Evolutionary conservation across 257 asterid genomes (phyloP), one percentile per base, ranked within the genome.

Genomic region (Gentiana dahurica): DNA sequence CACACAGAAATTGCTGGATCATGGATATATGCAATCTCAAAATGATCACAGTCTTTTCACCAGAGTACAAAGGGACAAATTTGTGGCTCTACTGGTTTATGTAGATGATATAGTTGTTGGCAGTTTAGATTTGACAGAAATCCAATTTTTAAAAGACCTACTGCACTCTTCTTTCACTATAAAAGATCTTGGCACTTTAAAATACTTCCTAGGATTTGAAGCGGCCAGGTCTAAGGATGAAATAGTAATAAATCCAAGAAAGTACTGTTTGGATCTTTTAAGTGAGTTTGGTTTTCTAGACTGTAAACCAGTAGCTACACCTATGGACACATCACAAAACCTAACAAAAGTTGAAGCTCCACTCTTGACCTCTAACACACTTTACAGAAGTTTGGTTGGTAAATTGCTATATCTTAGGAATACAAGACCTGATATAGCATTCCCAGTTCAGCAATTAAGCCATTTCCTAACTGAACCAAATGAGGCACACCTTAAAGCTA

Each of bases 401-500:
- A 32, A 44, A 10, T 32, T 45, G 0, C 12, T 58, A 0, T 46
- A 58, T 11, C 34, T 58, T 2, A 1, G 1, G 0, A 34, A 32
- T 12, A 58, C 54, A 0, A 46, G 62, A 1, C 62, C 45, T 1
- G 46, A 56, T 3, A 41, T 68, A 0, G 11, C 32, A 0, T 37
- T 12, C 36, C 4, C 7, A 0, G 48, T 62, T 0, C 35, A 68
- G 0, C 41, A 35, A 3, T 34, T 58, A 0, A 57, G 58, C 4
- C 69, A 62, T 3, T 62, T 44, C 13, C 32, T 63, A 0, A 4
- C 50, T 0, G 1, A 9, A 0, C 68, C 68, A 6, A 32, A 38
- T 0, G 0, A 9, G 0, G 1, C 35, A 0, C 68, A 62, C 2
- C 1, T 44, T 11, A 0, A 11, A 0, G 60, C 12, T 0, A 11